Base-by-base conservation (phyloP, 1,139 yeast species). In the Nakaseomyces kungkrabaensis region DNA sequence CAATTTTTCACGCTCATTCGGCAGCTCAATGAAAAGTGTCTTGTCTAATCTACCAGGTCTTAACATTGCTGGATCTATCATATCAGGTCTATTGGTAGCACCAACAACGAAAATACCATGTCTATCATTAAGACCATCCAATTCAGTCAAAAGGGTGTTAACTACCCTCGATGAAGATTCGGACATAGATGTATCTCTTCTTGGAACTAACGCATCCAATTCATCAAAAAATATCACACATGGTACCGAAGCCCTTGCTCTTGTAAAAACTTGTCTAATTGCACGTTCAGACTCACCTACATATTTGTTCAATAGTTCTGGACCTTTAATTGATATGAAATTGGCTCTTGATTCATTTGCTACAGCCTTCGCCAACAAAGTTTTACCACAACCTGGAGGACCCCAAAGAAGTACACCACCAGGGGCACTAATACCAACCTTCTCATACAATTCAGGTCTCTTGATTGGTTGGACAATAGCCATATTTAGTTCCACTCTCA, bases 301-400 rank as follows among this genome's bases (percentile, higher is more conserved):
- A 62, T 89, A 92, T 68, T 92, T 92, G 66, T 92, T 92, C 53
- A 92, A 73, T 50, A 92, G 71, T 66, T 92, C 98, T 0, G 98
- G 97, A 1, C 98, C 98, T 56, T 94, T 84, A 40, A 92, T 89
- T 8, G 96, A 86, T 43, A 92, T 92, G 68, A 92, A 92, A 65
- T 92, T 92, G 7, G 97, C 97, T 50, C 95, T 78, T 1, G 96
- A 87, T 68, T 92, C 97, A 65, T 92, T 90, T 11, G 98, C 98
- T 9, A 92, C 97, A 0, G 97, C 98, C 63, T 92, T 92, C 1
- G 97, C 98, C 47, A 92, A 72, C 50, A 92, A 73, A 0, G 98
- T 92, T 65, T 92, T 92, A 75, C 98, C 98, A 72, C 97, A 92
- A 25, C 98, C 98, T 2, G 98, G 98, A 1, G 98, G 99, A 0